Evolutionary conservation across 2,329 filamentous ascomycete species (phyloP).

Genomic region (Rasamsonia emersonii): DNA sequence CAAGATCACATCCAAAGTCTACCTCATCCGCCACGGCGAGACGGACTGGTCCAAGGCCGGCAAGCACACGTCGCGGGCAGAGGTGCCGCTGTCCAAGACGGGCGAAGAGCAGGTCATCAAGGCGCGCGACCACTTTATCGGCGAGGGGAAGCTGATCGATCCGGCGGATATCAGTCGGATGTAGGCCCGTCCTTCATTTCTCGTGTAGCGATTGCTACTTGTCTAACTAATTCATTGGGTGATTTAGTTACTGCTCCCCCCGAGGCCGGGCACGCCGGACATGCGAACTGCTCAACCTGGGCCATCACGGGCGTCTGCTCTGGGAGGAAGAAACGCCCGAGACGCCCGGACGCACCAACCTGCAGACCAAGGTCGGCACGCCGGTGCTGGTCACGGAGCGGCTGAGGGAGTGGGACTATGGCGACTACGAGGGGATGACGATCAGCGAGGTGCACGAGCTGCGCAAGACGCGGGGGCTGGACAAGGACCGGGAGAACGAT

Average conservation of each 20-base stretch:
- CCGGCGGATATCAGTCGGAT: constrained; percentile 6
- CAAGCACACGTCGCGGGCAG: constrained; percentile 9
- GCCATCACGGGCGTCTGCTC: constrained; percentile 7
- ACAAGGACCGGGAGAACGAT: too few species aligned
- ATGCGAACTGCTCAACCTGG: constrained; percentile 9
- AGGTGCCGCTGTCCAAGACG: constrained; percentile 7
- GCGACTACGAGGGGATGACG: constrained; percentile 69
- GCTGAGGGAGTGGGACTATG: constrained; percentile 74
- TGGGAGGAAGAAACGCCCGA: constrained; percentile 4
- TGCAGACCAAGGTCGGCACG: neutral
- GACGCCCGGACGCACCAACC: neutral
- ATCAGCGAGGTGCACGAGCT: constrained; percentile 51
- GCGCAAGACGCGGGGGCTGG: constrained; percentile 4
- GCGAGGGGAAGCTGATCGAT: constrained; percentile 6
- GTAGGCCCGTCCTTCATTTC: constrained; percentile 3
- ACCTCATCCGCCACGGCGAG: constrained; percentile 12
- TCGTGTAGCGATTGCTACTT: neutral
- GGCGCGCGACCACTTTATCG: constrained; percentile 3
- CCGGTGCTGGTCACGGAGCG: constrained; percentile 43
- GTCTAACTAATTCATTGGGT: constrained; percentile 1
- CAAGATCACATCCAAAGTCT: constrained; percentile 6
- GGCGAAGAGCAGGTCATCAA: too few species aligned
- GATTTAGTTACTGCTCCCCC: constrained; percentile 11
- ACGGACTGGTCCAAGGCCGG: constrained; percentile 10
- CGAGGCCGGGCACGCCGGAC: constrained; percentile 7